Evolutionary conservation across 805 yeast species (phyloP), one percentile per base, ranked within the genome.

Genomic region (Teunomyces funiuensis): DNA sequence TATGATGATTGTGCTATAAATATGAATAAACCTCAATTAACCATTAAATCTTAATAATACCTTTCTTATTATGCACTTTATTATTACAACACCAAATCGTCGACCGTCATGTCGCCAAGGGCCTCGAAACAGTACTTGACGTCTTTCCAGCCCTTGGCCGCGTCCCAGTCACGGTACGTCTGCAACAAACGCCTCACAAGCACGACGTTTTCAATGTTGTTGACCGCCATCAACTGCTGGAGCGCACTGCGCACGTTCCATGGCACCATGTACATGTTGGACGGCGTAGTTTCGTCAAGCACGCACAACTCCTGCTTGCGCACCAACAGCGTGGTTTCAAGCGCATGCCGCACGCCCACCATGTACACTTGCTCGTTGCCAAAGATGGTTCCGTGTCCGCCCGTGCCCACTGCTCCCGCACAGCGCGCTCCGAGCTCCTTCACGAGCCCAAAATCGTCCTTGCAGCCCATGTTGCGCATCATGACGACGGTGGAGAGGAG

Each of bases 201-300:
- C 13, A 40, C 29, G 26, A 47, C 31, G 42, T 55, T 58, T 6
- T 50, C 47, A 9, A 70, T 57, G 46, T 69, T 63, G 39, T 61
- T 61, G 14, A 66, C 51, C 22, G 51, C 47, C 14, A 60, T 42
- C 28, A 70, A 51, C 37, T 69, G 71, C 28, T 69, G 58, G 9
- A 70, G 33, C 28, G 68, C 46, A n/a, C 66, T 65, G 18, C 74
- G 57, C 5, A 66, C 46, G 36, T 58, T 58, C 74, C 74, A 69
- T 3, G 76, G 73, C 16, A 70, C 36, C 28, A 55, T 53, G 43
- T 53, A 64, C 41, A 58, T 42, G 34, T 53, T 57, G 13, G 41
- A 39, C 30, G 22, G 20, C 13, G 14, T 26, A 13, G 39, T 18
- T 2, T 26, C 28, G 6, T 29, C 14, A 17, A 40, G 23, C 8